Base-by-base conservation (phyloP, 2,329 filamentous ascomycete species). In the Periconia sp. region DNA sequence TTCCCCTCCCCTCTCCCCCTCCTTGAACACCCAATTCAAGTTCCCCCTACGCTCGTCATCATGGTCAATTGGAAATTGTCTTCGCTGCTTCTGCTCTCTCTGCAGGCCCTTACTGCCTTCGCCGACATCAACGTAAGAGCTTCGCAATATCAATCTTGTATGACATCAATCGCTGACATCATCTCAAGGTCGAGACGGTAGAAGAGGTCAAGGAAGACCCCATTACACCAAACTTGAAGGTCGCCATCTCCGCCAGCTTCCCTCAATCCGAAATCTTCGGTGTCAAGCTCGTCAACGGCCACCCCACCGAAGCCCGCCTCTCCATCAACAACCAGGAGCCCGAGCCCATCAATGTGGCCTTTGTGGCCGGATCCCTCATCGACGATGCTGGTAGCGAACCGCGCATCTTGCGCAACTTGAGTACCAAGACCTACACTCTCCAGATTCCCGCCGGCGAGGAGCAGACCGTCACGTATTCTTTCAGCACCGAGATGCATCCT, bases 251-350 rank as follows among this genome's bases (percentile, higher is more conserved):
- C 48, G 79, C 84, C 53, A 79, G 80, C 33, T 88, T 88, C 75
- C 85, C 85, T 30, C 76, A 84, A 60, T 79, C 83, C 54, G 91
- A 95, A 79, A 87, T 96, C 76, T 94, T 97, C 65, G 94, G 93
- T 67, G 86, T 97, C 65, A 96, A 96, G 84, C 86, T 97, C 64
- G 85, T 97, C 81, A 99, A 99, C 74, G 91, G 92, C 69, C 87
- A 88, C 61, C 85, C 91, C 41, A 96, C 92, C 59, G 86, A 90
- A 74, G 89, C 92, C 35, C 77, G 95, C 50, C 79, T 99, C 65
- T 86, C 91, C 68, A 82, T 99, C 73, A 84, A 82, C 74, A 99
- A 99, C 81, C 81, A 90, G 57, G 94, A 99, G 77, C 81, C 84
- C 13, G 81, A 81, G 49, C 83, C 92, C 20, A 84, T 99, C 69